phyloP scores from a whole-genome alignment of 805 yeast genomes.

The Barnettozyma sp. region DNA sequence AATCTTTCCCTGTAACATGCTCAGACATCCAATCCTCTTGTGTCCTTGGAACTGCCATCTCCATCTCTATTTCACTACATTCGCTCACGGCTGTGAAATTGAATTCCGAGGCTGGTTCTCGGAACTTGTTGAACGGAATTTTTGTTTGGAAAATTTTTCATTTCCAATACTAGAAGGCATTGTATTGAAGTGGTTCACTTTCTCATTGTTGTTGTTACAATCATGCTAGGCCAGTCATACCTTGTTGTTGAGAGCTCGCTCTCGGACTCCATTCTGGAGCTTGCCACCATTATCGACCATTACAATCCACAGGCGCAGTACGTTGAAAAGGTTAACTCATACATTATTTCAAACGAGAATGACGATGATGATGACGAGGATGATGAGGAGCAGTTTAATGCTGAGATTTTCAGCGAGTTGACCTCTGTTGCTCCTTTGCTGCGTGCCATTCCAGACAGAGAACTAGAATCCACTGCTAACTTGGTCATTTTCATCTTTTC shows the following conservation, averaged over 20 bases:
- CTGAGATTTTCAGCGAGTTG: constrained; percentile 17
- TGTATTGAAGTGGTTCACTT: too few relatives aligned
- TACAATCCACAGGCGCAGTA: constrained; percentile 15
- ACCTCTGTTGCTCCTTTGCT: constrained; percentile 13
- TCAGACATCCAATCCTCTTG: background rate
- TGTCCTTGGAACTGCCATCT: too few relatives aligned
- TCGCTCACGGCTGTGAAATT: too few relatives aligned
- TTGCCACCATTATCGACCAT: constrained; percentile 26
- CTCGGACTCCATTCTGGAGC: constrained; percentile 28
- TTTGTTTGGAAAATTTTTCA: too few relatives aligned
- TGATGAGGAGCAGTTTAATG: constrained; percentile 20
- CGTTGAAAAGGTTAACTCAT: constrained; percentile 14
- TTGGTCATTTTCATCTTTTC: constrained; percentile 21
- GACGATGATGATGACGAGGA: constrained; percentile 23
- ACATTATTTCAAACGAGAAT: constrained; percentile 13
- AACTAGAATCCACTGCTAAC: constrained; percentile 23
- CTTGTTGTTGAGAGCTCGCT: constrained; percentile 36
- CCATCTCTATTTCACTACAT: too few relatives aligned
- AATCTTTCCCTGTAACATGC: background rate
- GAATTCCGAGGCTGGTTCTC: too few relatives aligned
- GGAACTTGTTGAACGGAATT: too few relatives aligned
- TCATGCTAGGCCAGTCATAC: constrained; percentile 19
- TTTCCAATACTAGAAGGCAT: too few relatives aligned
- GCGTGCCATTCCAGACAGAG: constrained; percentile 20
- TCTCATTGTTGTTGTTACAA: too few relatives aligned